phyloP scores from a whole-genome alignment of 2,329 filamentous ascomycete genomes.

The Pseudogymnoascus sp. region DNA sequence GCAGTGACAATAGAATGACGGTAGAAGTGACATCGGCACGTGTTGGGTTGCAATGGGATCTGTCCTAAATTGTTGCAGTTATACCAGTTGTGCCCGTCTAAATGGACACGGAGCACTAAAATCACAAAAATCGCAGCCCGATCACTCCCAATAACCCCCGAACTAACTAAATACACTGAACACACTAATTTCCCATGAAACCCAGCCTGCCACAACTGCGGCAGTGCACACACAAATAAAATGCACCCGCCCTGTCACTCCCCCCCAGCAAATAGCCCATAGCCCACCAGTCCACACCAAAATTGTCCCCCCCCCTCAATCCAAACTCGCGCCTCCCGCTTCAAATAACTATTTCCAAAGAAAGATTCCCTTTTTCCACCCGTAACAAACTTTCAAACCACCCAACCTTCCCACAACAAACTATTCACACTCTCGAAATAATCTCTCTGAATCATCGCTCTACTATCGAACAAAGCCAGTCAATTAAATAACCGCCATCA shows the following conservation, averaged over 20 bases:
- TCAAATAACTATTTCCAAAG: slow-evolving; percentile 2
- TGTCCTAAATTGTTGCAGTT: not conserved
- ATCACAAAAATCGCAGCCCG: not conserved
- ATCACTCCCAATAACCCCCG: not conserved
- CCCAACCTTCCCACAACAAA: not conserved
- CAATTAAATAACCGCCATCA: slow-evolving; percentile 19
- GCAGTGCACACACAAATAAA: not conserved
- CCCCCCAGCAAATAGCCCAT: not conserved
- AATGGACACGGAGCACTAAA: not conserved
- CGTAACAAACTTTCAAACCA: not conserved
- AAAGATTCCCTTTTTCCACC: not conserved
- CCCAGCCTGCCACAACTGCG: not conserved
- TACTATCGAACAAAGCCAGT: not conserved
- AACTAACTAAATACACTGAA: not conserved
- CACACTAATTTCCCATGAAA: slow-evolving; percentile 5
- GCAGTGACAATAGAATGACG: not conserved
- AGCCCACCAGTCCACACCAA: not conserved
- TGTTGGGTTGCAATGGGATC: not conserved
- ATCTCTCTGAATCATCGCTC: not conserved
- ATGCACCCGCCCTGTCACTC: not conserved
- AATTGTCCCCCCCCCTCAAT: not conserved
- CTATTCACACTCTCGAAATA: not conserved
- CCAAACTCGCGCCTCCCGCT: not conserved
- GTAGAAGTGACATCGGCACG: slow-evolving; percentile 2
- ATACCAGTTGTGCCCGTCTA: not conserved